phyloP scores from a whole-genome alignment of 2,329 filamentous ascomycete genomes.

The Bipolaris bicolor region DNA sequence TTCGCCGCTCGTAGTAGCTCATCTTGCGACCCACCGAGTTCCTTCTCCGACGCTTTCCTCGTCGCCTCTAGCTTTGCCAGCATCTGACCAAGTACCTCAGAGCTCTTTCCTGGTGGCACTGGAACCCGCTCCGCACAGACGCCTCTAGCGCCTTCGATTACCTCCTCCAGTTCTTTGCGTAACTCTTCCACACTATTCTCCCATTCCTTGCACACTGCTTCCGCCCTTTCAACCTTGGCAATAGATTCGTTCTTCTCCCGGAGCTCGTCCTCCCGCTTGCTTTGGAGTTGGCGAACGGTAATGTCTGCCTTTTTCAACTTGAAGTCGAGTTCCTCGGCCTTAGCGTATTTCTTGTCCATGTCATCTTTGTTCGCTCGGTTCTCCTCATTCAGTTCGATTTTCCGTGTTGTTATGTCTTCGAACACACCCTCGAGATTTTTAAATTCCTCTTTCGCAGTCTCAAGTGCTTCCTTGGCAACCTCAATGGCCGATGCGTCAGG shows the following conservation, averaged over 20 bases:
- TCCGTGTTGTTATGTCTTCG: constrained; percentile 56
- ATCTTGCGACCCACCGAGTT: constrained; percentile 44
- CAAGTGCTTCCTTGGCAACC: constrained; percentile 57
- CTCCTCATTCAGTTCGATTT: constrained; percentile 51
- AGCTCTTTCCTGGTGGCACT: constrained; percentile 41
- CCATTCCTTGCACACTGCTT: constrained; percentile 37
- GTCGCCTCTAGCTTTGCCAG: constrained; percentile 38
- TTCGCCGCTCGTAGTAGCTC: constrained; percentile 35
- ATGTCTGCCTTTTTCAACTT: constrained; percentile 39
- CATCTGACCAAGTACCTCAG: constrained; percentile 39
- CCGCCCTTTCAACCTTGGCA: constrained; percentile 41
- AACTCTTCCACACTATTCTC: constrained; percentile 34
- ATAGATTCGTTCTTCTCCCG: constrained; percentile 52
- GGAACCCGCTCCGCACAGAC: constrained; percentile 36
- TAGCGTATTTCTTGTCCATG: constrained; percentile 36
- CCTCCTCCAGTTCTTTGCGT: constrained; percentile 25
- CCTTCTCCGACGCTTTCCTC: constrained; percentile 34
- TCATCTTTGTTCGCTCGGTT: constrained; percentile 36
- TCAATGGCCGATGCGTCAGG: constrained; percentile 65
- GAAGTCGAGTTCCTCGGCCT: constrained; percentile 29
- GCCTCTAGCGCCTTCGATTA: constrained; percentile 30
- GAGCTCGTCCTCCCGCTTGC: constrained; percentile 44
- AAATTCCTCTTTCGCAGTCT: constrained; percentile 60
- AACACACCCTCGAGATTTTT: constrained; percentile 49
- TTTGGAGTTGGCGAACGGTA: constrained; percentile 37